Evolutionary conservation across 1,284 basidiomycete genomes (phyloP), one percentile per base, ranked within the genome.

Genomic region (Leucoagaricus sp.): DNA sequence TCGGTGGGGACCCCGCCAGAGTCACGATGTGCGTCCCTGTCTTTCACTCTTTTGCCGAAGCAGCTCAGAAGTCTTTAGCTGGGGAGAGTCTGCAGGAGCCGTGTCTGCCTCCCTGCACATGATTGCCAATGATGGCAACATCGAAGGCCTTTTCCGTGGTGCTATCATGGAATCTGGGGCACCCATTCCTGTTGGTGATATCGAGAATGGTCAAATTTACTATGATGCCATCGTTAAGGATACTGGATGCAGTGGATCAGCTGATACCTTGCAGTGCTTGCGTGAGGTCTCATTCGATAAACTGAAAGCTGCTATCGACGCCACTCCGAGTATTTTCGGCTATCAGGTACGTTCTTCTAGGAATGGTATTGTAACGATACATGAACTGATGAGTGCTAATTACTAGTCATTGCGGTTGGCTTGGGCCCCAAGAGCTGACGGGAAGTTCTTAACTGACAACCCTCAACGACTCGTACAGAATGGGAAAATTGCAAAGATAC

Each of bases 61-160:
- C n/a, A n/a, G n/a, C n/a, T n/a, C n/a, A n/a, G n/a, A n/a, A n/a
- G n/a, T n/a, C n/a, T 52, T 9, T 29, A 83, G 82, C 57, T 83
- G 79, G 78, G 84, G 84, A 5, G 78, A 86, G 67, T 82, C 79
- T 31, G 79, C 84, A 1, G 85, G 86, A 1, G 75, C 82, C 0
- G 79, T 83, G 25, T 83, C 81, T 5, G 76, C 73, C 0, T 65
- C 79, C 6, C 55, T 82, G 0, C 84, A 86, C 17, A 81, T 85
- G 80, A 58, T 84, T 3, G 70, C 77, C 8, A 81, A 84, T 61
- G 72, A 72, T 5, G 82, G 82, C 0, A 69, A 83, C 58, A 67
- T 67, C 10, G 70, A 78, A 44, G 77, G 76, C 2, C 66, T 85
- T 4, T 85, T 85, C 72, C 77, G 75, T 9, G 79, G 71, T 3